Evolutionary conservation across 345 rosid species (phyloP), one percentile per base, ranked within the genome.

Genomic region (Lenwebbia sp.): DNA sequence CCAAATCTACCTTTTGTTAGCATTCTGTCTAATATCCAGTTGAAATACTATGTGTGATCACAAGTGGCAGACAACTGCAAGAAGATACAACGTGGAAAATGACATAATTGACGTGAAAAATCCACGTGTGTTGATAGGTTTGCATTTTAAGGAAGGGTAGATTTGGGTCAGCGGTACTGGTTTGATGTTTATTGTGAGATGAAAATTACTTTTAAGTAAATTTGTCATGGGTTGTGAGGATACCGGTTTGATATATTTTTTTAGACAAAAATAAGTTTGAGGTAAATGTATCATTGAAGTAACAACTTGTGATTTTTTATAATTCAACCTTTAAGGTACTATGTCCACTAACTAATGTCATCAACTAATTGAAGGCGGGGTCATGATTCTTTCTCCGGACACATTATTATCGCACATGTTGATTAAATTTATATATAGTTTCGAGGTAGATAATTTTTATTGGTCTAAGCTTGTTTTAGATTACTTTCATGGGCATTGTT

Each of bases 41-140:
- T 7, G 7, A 65, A 65, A 2, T 30, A 11, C 41, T 30, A 3
- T 3, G 40, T 14, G 21, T 60, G 10, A 30, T 30, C 41, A 65
- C 12, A 17, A 0, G 21, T 62, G 41, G 5, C 6, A 65, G 0
- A 30, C 1, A 0, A 7, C 0, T 17, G 0, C 0, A 65, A 15
- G 23, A 65, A 65, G 0, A 65, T 65, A 0, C 10, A 30, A 65
- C 3, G 23, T 1, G 0, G 10, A 19, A 11, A 65, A 15, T 4
- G 41, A 30, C 0, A 30, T 5, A 7, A 19, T n/a, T n/a, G n/a
- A n/a, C n/a, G n/a, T n/a, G n/a, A n/a, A n/a, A n/a, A n/a, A n/a
- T n/a, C n/a, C n/a, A n/a, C n/a, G n/a, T n/a, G n/a, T 30, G 9
- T 65, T 65, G 22, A 65, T 0, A 15, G 0, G 12, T 30, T 15